A percentile compares a stretch with the other conserved stretches of the same genome.
phyloP scores from a whole-genome alignment of 768 basidiomycete species.

The Boletus vinaceobasis region DNA sequence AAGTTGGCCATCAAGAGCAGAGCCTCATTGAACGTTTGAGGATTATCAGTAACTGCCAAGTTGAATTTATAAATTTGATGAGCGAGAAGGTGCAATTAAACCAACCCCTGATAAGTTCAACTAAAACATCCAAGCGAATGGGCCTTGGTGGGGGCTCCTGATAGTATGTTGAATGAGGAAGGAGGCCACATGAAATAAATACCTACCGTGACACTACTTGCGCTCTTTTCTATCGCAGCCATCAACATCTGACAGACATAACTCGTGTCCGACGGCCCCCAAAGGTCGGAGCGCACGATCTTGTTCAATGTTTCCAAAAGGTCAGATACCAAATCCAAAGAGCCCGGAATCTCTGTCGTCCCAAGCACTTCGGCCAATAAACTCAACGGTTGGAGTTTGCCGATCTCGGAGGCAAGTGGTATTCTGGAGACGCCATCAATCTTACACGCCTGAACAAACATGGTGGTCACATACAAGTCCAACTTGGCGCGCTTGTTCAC shows the following conservation, averaged over 20 bases:
- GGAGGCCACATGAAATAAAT: not conserved
- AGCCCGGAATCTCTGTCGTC: slow-evolving; percentile 61
- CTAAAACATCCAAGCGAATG: slow-evolving; percentile 78
- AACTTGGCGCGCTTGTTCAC: slow-evolving; percentile 65
- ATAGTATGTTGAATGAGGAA: not conserved
- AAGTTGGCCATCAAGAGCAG: slow-evolving; percentile 82
- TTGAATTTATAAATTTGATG: not conserved
- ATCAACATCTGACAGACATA: slow-evolving; percentile 84
- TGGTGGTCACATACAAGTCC: slow-evolving; percentile 49
- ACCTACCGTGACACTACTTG: slow-evolving; percentile 54
- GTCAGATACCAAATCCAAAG: slow-evolving; percentile 64
- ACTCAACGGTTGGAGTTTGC: slow-evolving; percentile 46
- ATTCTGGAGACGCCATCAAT: slow-evolving; percentile 3
- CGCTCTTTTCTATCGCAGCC: slow-evolving; percentile 69
- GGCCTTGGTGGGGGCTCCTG: slow-evolving; percentile 57
- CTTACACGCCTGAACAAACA: not conserved
- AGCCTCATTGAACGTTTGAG: slow-evolving; percentile 93
- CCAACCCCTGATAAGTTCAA: slow-evolving; percentile 80
- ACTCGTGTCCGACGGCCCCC: slow-evolving; percentile 59
- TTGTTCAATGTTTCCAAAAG: slow-evolving; percentile 71
- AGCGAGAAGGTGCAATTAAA: not conserved
- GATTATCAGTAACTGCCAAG: slow-evolving; percentile 76
- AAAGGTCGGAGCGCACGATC: slow-evolving; percentile 54
- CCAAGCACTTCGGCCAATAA: slow-evolving; percentile 70
- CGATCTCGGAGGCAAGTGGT: slow-evolving; percentile 32